These are phyloP conservation scores for Solanum piurae DNA, from an alignment of 257 asterid genomes.

Conservation along the genomic window DNA sequence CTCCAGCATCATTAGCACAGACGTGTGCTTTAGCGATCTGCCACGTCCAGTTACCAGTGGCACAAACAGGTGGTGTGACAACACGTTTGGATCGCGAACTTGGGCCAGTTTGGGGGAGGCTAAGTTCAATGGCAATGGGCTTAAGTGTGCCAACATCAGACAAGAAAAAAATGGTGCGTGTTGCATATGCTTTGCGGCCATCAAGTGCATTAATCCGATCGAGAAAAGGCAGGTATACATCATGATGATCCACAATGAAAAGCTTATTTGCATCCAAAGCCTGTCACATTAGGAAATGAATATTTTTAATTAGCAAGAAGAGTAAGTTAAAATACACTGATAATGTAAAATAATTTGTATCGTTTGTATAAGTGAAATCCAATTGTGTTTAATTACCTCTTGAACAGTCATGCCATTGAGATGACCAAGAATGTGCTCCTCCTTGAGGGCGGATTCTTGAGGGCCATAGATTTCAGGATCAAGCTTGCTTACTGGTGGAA, in stretches of 20 bases:
- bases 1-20: conserved; percentile 96
- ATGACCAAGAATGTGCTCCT: conserved; percentile 66
- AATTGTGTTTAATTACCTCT: conserved; percentile 33
- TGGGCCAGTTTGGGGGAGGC: conserved; percentile 50
- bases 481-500: conserved; percentile 82
- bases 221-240: conserved; percentile 71
- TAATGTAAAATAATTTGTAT: neutral
- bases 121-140: conserved; percentile 84
- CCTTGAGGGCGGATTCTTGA: conserved; percentile 72
- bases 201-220: conserved; percentile 75
- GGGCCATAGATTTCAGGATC: conserved; percentile 73
- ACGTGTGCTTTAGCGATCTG: conserved; percentile 88
- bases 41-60: conserved; percentile 84
- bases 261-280: conserved; percentile 69
- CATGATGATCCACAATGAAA: conserved; percentile 75
- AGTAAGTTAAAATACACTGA: neutral
- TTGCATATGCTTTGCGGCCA: conserved; percentile 84
- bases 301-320: neutral
- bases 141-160: conserved; percentile 65
- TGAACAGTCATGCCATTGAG: conserved; percentile 83
- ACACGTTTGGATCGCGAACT: conserved; percentile 48
- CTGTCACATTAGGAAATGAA: conserved; percentile 16
- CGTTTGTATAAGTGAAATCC: neutral
- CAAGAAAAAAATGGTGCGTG: conserved; percentile 70
- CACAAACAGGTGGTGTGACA: conserved; percentile 64